Conservation (phyloP, 2,329 filamentous ascomycete genomes). For the Ophiostoma sp. region DNA sequence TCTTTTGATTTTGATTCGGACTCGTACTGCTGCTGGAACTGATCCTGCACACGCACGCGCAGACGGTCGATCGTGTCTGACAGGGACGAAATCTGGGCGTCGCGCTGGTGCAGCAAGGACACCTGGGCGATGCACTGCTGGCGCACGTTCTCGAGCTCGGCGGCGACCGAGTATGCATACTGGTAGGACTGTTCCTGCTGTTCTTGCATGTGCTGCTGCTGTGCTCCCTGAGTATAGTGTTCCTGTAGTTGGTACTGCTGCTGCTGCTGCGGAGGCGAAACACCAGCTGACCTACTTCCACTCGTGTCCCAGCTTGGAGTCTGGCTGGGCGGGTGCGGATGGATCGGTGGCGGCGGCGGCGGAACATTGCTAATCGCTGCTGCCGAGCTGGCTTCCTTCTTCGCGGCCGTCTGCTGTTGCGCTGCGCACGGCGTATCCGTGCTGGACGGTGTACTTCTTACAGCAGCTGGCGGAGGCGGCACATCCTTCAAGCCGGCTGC, state of each 20-base stretch:
- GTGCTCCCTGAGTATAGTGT: neutral
- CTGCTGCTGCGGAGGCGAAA: neutral
- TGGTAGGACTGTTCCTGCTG: neutral
- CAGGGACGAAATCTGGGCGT: neutral
- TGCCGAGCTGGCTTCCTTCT: neutral
- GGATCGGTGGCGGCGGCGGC: neutral
- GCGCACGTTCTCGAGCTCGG: neutral
- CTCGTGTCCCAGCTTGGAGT: neutral
- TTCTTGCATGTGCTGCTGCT: neutral
- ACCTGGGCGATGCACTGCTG: slow-evolving; percentile 1
- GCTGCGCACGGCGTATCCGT: too few relatives aligned
- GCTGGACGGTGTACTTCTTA: too few relatives aligned
- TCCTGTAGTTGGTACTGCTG: neutral
- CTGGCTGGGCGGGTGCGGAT: neutral
- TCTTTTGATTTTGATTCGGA: neutral
- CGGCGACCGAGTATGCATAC: neutral
- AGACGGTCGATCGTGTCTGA: neutral
- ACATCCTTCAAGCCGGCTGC: too few relatives aligned
- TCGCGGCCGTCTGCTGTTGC: neutral
- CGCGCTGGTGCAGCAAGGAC: neutral
- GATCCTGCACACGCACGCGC: neutral
- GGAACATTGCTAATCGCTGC: neutral
- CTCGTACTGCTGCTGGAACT: neutral
- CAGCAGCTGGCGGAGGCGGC: too few relatives aligned
- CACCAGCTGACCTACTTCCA: too few relatives aligned